A percentile compares a stretch with the other conserved stretches of the same genome.
phyloP scores from a whole-genome alignment of 1,139 yeast species.

The Nematodospora anomalae region DNA sequence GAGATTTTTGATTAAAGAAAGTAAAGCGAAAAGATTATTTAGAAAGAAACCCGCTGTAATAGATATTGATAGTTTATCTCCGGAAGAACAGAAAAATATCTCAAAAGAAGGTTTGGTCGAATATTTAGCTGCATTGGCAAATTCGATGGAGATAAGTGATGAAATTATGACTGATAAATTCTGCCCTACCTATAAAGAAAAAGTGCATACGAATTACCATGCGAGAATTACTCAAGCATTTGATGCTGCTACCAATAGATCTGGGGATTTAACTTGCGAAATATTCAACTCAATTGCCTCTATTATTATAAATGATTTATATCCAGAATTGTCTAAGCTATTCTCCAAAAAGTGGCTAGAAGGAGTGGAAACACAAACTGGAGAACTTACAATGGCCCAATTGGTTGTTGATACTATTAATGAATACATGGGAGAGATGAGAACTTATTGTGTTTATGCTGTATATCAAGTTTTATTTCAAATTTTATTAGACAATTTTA shows the following conservation, averaged over 20 bases:
- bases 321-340: conserved; percentile 42
- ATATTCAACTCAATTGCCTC: conserved; percentile 63
- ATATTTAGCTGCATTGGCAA: conserved; percentile 80
- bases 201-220: conserved; percentile 67
- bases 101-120: conserved; percentile 80
- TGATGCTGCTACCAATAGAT: conserved; percentile 69
- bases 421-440: conserved; percentile 71
- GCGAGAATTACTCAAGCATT: conserved; percentile 54
- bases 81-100: conserved; percentile 48
- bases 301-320: conserved; percentile 69
- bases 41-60: conserved; percentile 26
- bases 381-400: conserved; percentile 46
- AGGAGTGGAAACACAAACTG: conserved; percentile 37
- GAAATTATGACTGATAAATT: conserved; percentile 80
- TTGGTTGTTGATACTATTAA: conserved; percentile 65
- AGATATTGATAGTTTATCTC: conserved; percentile 45
- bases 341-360: conserved; percentile 50
- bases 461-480: conserved; percentile 47
- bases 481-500: conserved; percentile 42
- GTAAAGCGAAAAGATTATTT: conserved; percentile 48
- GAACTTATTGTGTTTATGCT: conserved; percentile 48
- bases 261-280: conserved; percentile 71
- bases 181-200: conserved; percentile 59
- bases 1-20: conserved; percentile 36
- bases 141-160: conserved; percentile 79